Base-by-base conservation (phyloP, 129 eudicot genomes). In the Lactuca saligna region DNA sequence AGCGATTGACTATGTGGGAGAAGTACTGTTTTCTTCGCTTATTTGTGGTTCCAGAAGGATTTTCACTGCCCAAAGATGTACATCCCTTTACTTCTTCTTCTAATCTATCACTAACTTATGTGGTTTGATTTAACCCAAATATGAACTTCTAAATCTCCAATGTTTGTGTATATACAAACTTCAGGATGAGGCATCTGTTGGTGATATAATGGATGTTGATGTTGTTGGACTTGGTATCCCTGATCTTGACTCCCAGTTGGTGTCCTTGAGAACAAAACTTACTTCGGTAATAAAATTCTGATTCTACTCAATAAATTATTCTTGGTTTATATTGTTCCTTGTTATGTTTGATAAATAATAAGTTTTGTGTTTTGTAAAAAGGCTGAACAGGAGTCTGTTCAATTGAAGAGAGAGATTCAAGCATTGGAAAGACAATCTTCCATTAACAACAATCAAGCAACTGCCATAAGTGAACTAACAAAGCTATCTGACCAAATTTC, bases 11-110 rank as follows among this genome's bases (percentile, higher is more conserved):
- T 35, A 65, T 69, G 80, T 92, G 98, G 49, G 98, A 88, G 83
- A 76, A 84, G 71, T 92, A 88, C 48, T 92, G 95, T 59, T 80
- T 86, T 42, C 79, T 64, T 35, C 82, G 74, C 53, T 72, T 87
- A 77, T 92, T 92, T 61, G 57, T 20, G 17, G 95, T 89, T 56
- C 98, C 98, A 0, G 79, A 77, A 69, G 88, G 91, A 41, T 88
- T 91, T 77, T 70, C 82, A 2, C 67, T 91, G 50, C 89, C 91
- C 9, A 75, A 78, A 73, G 69, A 79, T 66, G 96, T 88, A 70
- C 13, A 85, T 77, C 58, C 39, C 39, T 54, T 32, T 44, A 25
- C 65, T 69, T 57, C 14, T 11, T 4, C 5, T 17, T 59, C 57
- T n/a, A 12, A 42, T 49, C 49, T 17, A 17, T 8, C 66, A 7